Base-by-base conservation (phyloP, 306 rosid species). In the Rosa lucieae region DNA sequence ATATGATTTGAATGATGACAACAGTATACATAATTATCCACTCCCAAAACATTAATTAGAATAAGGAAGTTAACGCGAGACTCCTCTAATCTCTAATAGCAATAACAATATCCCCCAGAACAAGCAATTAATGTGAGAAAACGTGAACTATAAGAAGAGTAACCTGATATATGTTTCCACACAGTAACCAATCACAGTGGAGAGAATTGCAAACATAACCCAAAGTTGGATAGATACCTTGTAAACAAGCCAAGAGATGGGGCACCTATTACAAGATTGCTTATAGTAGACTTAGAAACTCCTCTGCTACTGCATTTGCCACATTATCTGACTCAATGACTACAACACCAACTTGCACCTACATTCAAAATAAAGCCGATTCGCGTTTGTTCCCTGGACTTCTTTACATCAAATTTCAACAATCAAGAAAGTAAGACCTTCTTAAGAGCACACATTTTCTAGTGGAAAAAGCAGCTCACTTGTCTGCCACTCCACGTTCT, bases 261-360 rank as follows among this genome's bases (percentile, higher is more conserved):
- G 75, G 94, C 89, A 76, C 98, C 99, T 32, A 96, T 85, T 39
- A 96, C 96, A 58, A 96, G 90, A 75, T 89, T 86, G 59, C 82
- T 82, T 77, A 86, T 88, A 13, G 70, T 76, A 79, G 77, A 82
- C 82, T 87, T 91, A 48, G 92, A 81, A 74, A 91, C 86, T 90
- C 96, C 84, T 88, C 87, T 20, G 95, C 89, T 58, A 96, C 80
- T 73, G 99, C 93, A 77, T 58, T 70, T 37, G 85, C 89, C 58
- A 96, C 90, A 78, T 90, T 92, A 77, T 91, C 92, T 20, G 99
- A 92, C 92, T 96, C 98, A 66, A 90, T 80, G 75, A 89, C 76
- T 39, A 85, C 87, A 79, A 83, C 79, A 53, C 93, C 97, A 62
- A 87, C 92, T 77, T 89, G 88, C 71, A 96, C 98, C 99, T 96